phyloP scores from a whole-genome alignment of 495 filamentous ascomycete species.

The Aspergillus egyptiacus region DNA sequence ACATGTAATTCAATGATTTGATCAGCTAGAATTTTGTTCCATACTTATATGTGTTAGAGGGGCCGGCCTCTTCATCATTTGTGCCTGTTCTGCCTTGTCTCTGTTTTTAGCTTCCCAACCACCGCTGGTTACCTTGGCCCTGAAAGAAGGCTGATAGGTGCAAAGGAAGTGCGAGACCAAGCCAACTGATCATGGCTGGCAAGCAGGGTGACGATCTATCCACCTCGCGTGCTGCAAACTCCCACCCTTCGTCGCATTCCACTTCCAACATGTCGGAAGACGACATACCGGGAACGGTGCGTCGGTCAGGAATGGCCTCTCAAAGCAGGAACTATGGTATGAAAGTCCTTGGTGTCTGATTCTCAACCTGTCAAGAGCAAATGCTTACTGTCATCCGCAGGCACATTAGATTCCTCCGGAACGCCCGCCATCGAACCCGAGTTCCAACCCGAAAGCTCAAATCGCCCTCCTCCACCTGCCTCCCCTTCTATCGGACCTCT shows the following conservation, averaged over 20 bases:
- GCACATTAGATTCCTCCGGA: conserved; percentile 34
- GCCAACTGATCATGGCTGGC: conserved; percentile 5
- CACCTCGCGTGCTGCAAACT: background rate
- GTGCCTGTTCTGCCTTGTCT: conserved; percentile 8
- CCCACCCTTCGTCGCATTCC: conserved; percentile 9
- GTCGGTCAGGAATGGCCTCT: conserved; percentile 19
- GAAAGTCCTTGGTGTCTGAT: background rate
- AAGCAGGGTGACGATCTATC: conserved; percentile 6
- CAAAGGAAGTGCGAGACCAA: background rate
- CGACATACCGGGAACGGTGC: conserved; percentile 17
- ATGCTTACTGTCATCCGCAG: conserved; percentile 21
- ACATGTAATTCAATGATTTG: conserved; percentile 11
- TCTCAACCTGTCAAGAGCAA: background rate
- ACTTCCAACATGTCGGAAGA: conserved; percentile 12
- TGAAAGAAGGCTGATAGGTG: background rate
- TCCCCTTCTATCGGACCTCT: conserved; percentile 52
- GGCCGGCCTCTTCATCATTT: conserved; percentile 17
- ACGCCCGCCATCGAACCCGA: conserved; percentile 22
- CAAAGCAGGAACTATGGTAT: conserved; percentile 37
- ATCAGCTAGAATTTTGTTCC: conserved; percentile 1
- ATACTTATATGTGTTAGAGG: conserved; percentile 13
- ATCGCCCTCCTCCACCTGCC: conserved; percentile 31
- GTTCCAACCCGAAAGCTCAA: conserved; percentile 28
- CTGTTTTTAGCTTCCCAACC: conserved; percentile 9
- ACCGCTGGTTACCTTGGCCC: conserved; percentile 8